A percentile compares a stretch with the other conserved stretches of the same genome.
Conservation (phyloP, 192 early-diverging fungal genomes). For the Chytriomyces confervae region DNA sequence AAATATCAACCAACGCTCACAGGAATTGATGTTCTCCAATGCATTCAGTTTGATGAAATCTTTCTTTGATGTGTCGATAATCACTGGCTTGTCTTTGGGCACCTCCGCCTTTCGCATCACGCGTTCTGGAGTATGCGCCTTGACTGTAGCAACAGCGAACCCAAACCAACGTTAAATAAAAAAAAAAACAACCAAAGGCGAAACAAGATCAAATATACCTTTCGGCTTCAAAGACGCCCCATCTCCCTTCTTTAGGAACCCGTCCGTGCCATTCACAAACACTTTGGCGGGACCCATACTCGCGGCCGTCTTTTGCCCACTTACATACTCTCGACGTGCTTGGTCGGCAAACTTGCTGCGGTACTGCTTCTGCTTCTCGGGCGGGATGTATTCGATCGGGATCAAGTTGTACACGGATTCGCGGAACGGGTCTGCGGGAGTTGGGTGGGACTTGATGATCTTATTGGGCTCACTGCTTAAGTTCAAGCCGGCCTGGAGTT, state of each 20-base stretch:
- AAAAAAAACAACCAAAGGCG: not conserved
- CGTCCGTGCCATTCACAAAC: conserved; percentile 36
- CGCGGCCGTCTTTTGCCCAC: conserved; percentile 50
- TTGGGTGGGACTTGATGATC: conserved; percentile 35
- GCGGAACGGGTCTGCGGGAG: conserved; percentile 49
- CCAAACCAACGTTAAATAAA: not conserved
- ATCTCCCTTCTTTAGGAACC: conserved; percentile 59
- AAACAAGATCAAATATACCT: not conserved
- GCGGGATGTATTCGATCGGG: conserved; percentile 45
- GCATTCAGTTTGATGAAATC: conserved; percentile 62
- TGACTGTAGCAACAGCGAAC: not conserved
- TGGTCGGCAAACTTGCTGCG: conserved; percentile 49
- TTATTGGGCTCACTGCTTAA: not conserved
- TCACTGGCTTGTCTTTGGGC: conserved; percentile 43
- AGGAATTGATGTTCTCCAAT: conserved; percentile 62
- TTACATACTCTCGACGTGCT: conserved; percentile 50
- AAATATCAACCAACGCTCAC: conserved; percentile 33
- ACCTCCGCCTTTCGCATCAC: conserved; percentile 56
- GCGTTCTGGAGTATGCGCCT: conserved; percentile 34
- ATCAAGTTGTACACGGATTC: conserved; percentile 61
- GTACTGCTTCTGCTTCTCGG: conserved; percentile 51
- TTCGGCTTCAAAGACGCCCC: conserved; percentile 38
- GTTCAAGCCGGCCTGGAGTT: not conserved
- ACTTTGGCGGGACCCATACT: conserved; percentile 61
- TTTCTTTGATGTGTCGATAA: conserved; percentile 46